Base-by-base conservation (phyloP, 768 basidiomycete species). In the Mrakia gelida region DNA sequence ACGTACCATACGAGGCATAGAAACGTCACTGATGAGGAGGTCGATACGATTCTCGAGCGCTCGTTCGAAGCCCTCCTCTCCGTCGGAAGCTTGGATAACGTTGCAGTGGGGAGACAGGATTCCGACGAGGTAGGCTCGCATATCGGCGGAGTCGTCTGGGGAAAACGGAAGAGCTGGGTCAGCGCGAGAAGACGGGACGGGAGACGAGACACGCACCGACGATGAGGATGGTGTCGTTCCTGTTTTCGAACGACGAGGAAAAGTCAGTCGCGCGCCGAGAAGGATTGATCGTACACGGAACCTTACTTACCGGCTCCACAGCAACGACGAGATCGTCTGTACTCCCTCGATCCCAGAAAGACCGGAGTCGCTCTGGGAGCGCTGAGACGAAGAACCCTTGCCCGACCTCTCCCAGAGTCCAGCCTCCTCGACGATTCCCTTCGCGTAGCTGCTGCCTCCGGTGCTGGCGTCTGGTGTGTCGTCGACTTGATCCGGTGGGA, bases 381-480 rank as follows among this genome's bases (percentile, higher is more conserved):
- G 6, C 5, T 45, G 16, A 41, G 34, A 43, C 43, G 68, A 71
- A 26, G 52, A 34, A 9, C 72, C 52, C 23, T 74, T 52, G 30
- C 59, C 59, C 8, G 59, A 59, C 59, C 59, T 74, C 38, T 62
- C 13, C 73, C 73, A 74, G 34, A 49, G 30, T 3, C 34, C 34
- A 26, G 73, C 73, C 23, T 74, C 73, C 52, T 74, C 73, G 21
- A 74, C 61, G 56, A 74, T 74, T 3, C 73, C 73, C 59, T 74
- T 59, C 13, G 56, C 73, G 34, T 74, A 74, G 54, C 32, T 38
- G 43, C 56, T 74, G 1, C 73, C 73, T 3, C 73, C 56, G 32
- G 54, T 28, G 18, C 9, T 32, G 3, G 73, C 54, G 13, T 74
- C 73, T 23, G 43, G 56, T 0, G 18, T 74, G 49, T 74, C 73